phyloP scores from a whole-genome alignment of 73 alveolate species.

The Paramecium bursaria region DNA sequence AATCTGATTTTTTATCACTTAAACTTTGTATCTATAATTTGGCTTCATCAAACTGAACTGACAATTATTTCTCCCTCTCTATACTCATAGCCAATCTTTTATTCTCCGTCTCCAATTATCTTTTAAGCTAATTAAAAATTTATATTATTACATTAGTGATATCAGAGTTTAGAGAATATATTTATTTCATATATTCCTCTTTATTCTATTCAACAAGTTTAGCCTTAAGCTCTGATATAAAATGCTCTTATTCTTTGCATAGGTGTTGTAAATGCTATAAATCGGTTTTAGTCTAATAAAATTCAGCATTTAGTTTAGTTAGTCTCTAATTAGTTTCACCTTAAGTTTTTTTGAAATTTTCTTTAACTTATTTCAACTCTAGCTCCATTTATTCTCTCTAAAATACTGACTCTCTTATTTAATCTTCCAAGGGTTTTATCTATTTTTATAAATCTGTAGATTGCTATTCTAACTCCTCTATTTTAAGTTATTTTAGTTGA shows the following conservation, averaged over 20 bases:
- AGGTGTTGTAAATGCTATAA: constrained; percentile 12
- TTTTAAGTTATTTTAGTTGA: constrained; percentile 3
- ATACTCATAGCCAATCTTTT: no score
- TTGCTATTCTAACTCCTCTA: constrained; percentile 8
- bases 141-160: not conserved
- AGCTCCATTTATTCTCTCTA: not conserved
- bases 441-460: not conserved
- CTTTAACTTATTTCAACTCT: not conserved
- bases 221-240: not conserved
- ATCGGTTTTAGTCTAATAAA: constrained; percentile 3
- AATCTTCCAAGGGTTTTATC: constrained; percentile 12
- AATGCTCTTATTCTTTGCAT: constrained; percentile 8
- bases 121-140: no score
- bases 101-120: no score
- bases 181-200: constrained; percentile 26
- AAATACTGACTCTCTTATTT: not conserved
- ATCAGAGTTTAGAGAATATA: not conserved
- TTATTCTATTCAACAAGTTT: not conserved
- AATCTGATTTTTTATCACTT: no score
- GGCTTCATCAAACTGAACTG: no score
- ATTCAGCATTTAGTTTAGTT: not conserved
- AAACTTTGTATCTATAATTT: no score
- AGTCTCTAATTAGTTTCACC: not conserved
- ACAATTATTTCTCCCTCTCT: no score
- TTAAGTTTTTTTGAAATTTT: not conserved